Evolutionary conservation across 2,329 filamentous ascomycete species (phyloP).

Genomic region (Diplodia sapinea): DNA sequence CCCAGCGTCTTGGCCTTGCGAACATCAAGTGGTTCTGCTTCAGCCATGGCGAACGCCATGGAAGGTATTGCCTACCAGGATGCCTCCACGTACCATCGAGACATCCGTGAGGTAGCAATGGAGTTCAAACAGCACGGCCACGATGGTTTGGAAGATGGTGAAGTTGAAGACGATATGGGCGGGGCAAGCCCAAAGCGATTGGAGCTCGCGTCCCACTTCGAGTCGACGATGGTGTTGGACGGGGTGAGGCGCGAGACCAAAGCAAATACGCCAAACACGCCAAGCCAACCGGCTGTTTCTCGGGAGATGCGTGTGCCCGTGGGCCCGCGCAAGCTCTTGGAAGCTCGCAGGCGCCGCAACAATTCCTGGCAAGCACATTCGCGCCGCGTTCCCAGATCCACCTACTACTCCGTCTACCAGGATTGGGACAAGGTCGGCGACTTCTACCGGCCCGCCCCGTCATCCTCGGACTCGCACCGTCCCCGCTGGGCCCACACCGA

Average conservation of each 20-base stretch:
- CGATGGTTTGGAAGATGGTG: background rate
- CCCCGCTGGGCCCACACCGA: constrained; percentile 8
- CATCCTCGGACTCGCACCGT: background rate
- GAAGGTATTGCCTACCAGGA: constrained; percentile 29
- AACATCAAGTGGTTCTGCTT: background rate
- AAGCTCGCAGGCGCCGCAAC: constrained; percentile 23
- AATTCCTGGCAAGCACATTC: constrained; percentile 10
- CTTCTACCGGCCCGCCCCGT: constrained; percentile 17
- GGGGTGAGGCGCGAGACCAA: background rate
- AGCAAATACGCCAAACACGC: constrained; percentile 20
- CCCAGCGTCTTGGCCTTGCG: background rate
- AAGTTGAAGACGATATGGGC: background rate
- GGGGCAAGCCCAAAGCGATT: constrained; percentile 13
- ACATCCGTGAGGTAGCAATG: constrained; percentile 22
- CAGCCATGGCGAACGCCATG: constrained; percentile 16
- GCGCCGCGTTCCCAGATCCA: background rate
- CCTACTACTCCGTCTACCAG: constrained; percentile 10
- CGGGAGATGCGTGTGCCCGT: constrained; percentile 23
- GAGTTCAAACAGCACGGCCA: constrained; percentile 2
- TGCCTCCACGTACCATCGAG: constrained; percentile 27
- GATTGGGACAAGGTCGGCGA: constrained; percentile 26
- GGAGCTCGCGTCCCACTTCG: constrained; percentile 20
- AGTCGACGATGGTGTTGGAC: constrained; percentile 25
- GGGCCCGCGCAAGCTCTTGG: constrained; percentile 28
- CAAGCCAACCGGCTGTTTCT: background rate